Evolutionary conservation across 768 basidiomycete genomes (phyloP).

Genomic region (Tricholoma terreum): DNA sequence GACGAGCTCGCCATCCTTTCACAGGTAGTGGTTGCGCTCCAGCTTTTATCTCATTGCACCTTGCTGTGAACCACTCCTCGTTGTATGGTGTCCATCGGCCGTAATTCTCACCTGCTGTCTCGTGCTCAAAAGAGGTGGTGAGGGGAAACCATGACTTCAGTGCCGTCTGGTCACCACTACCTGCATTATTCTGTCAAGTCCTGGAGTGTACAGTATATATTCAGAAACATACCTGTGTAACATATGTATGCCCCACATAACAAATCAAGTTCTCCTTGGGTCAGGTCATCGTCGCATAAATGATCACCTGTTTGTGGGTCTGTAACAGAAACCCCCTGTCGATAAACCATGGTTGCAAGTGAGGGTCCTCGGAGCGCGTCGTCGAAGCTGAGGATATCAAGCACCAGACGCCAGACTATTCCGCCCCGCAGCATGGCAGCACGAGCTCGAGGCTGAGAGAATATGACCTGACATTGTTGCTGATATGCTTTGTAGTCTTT

Average conservation of each 20-base stretch:
- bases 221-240: conserved; percentile 3
- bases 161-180: not conserved
- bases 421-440: conserved; percentile 15
- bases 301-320: not conserved
- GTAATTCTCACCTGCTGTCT: conserved; percentile 1
- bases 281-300: conserved; percentile 15
- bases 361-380: conserved; percentile 11
- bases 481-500: conserved; percentile 5
- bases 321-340: not conserved
- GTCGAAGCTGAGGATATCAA: conserved; percentile 5
- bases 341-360: not conserved
- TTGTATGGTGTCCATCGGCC: not conserved
- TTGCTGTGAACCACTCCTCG: not conserved
- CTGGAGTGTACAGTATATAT: not conserved
- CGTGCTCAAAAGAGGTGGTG: not conserved
- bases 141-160: conserved; percentile 17
- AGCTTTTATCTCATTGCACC: not conserved
- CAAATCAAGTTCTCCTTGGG: conserved; percentile 8
- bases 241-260: conserved; percentile 14
- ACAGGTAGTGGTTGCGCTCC: not conserved
- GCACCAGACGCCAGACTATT: conserved; percentile 9
- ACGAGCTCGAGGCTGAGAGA: conserved; percentile 6
- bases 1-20: not conserved
- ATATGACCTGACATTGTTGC: not conserved
- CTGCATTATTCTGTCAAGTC: not conserved